phyloP scores from a whole-genome alignment of 352 stramenopile species.

The Phytophthora europaea region DNA sequence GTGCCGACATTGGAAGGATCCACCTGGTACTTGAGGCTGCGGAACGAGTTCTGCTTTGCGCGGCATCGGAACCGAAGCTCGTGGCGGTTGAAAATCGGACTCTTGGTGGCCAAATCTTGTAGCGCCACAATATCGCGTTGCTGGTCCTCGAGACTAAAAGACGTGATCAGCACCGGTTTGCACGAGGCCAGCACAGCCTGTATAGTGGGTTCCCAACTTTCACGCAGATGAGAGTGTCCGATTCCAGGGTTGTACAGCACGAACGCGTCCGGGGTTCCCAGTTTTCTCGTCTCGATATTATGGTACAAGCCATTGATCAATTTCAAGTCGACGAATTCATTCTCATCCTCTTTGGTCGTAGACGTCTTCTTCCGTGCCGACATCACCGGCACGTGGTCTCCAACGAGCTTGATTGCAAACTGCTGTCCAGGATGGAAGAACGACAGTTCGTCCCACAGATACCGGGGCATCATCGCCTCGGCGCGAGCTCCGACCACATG shows the following conservation, averaged over 20 bases:
- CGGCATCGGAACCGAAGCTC: slow-evolving; percentile 43
- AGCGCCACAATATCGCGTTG: slow-evolving; percentile 64
- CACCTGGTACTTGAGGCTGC: slow-evolving; percentile 67
- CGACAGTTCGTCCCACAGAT: slow-evolving; percentile 73
- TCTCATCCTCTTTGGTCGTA: slow-evolving; percentile 17
- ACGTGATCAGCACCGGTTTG: slow-evolving; percentile 68
- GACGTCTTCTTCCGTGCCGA: slow-evolving; percentile 35
- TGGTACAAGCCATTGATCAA: slow-evolving; percentile 68
- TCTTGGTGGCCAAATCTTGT: slow-evolving; percentile 33
- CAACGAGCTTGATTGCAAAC: slow-evolving; percentile 69
- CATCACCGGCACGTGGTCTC: slow-evolving; percentile 67
- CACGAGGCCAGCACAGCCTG: slow-evolving; percentile 48
- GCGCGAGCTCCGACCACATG: slow-evolving; percentile 76
- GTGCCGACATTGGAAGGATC: slow-evolving; percentile 47
- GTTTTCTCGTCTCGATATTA: slow-evolving; percentile 32
- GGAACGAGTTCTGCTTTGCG: slow-evolving; percentile 68
- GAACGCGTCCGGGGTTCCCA: slow-evolving; percentile 55
- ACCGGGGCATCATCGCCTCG: slow-evolving; percentile 78
- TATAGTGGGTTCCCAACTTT: slow-evolving; percentile 69
- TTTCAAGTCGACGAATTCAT: slow-evolving; percentile 46
- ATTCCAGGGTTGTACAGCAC: slow-evolving; percentile 83
- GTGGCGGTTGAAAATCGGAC: slow-evolving; percentile 20
- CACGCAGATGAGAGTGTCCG: slow-evolving; percentile 58
- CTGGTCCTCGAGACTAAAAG: slow-evolving; percentile 73
- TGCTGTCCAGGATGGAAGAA: slow-evolving; percentile 45